phyloP scores from a whole-genome alignment of 2,329 filamentous ascomycete species.

The Colletotrichum eremochloae region DNA sequence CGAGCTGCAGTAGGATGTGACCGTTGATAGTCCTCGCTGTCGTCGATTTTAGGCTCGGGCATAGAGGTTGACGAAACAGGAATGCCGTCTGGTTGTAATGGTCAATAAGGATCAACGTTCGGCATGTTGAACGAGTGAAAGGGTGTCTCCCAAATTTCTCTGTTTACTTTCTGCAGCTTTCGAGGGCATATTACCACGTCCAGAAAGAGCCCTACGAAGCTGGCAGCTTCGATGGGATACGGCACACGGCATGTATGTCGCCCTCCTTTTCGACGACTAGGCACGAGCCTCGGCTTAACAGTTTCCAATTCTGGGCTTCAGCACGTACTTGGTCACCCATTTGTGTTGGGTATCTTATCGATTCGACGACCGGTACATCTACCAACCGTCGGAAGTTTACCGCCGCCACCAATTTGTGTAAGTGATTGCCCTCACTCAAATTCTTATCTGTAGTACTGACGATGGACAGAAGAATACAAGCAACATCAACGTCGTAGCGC shows the following conservation, averaged over 20 bases:
- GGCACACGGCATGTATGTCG: not conserved
- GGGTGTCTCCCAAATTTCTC: not conserved
- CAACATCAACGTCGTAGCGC: conserved; percentile 12
- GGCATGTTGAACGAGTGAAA: not conserved
- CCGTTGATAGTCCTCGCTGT: conserved; percentile 12
- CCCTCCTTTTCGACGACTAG: not conserved
- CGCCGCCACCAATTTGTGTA: conserved; percentile 27
- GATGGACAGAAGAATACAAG: conserved; percentile 15
- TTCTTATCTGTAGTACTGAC: not conserved
- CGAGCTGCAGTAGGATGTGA: conserved; percentile 51
- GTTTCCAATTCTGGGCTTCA: not conserved
- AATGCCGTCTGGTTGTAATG: not conserved
- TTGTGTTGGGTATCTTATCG: conserved; percentile 25
- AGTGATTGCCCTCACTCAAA: not conserved
- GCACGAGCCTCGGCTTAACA: not conserved
- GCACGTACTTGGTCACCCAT: not conserved
- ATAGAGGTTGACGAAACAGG: not conserved
- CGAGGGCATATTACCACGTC: not conserved
- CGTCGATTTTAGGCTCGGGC: conserved; percentile 22
- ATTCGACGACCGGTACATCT: conserved; percentile 7
- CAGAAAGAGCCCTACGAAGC: not conserved
- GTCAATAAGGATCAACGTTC: not conserved
- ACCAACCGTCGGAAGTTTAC: conserved; percentile 2
- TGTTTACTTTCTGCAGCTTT: not conserved
- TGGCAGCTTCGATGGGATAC: not conserved